phyloP scores from a whole-genome alignment of 2,329 filamentous ascomycete genomes.

The Cordyceps tenuipes region DNA sequence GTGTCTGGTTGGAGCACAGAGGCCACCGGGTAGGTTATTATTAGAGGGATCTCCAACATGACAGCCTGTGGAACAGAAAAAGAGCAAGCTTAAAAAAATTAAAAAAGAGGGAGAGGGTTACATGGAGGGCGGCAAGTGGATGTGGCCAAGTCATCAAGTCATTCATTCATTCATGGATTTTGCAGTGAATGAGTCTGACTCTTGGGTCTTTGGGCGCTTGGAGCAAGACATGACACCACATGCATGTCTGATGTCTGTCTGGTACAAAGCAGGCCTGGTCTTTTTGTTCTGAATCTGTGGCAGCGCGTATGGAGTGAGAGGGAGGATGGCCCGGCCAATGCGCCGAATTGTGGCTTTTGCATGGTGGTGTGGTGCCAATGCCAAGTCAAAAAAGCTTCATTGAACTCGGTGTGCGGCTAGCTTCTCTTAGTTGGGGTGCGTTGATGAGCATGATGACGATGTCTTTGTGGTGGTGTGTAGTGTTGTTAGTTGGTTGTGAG shows the following conservation, averaged over 20 bases:
- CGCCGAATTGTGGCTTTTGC: conserved; percentile 4
- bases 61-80: neutral
- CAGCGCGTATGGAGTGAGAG: neutral
- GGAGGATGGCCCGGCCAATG: neutral
- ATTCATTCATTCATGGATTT: neutral
- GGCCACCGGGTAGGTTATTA: neutral
- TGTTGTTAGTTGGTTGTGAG: neutral
- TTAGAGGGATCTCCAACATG: neutral
- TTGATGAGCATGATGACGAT: neutral
- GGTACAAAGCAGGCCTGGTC: neutral
- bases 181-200: neutral
- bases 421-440: neutral
- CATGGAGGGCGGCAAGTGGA: neutral
- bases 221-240: neutral
- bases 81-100: conserved; percentile 4
- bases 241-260: too few relatives aligned
- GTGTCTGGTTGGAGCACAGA: neutral
- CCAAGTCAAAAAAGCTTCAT: neutral
- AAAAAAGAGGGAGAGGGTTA: neutral
- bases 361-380: neutral
- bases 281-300: neutral
- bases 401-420: neutral
- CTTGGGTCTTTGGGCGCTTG: neutral
- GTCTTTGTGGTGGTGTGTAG: neutral
- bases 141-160: neutral